Conservation (phyloP, 1,284 basidiomycete genomes). For the Cryptococcus hybrid region DNA sequence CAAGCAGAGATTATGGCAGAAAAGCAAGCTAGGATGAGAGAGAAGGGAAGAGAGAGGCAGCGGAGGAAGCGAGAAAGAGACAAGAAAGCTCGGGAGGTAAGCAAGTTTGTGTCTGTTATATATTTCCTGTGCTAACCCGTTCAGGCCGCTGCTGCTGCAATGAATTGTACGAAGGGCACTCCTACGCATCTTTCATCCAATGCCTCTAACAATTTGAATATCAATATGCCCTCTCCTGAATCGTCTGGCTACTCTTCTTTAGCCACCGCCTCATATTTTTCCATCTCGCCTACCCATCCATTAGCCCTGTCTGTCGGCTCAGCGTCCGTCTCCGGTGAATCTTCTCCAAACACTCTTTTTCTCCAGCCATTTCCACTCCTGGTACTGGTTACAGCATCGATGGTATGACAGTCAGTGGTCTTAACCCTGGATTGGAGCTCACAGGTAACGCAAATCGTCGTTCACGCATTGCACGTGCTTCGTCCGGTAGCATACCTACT, state of each 20-base stretch:
- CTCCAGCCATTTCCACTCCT: conserved; percentile 16
- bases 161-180: neutral
- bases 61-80: conserved; percentile 18
- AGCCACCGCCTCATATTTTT: conserved; percentile 16
- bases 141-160: neutral
- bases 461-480: neutral
- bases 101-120: neutral
- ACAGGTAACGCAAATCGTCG: neutral
- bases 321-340: conserved; percentile 23
- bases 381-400: conserved; percentile 7
- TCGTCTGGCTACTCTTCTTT: conserved; percentile 22
- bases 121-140: neutral
- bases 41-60: conserved; percentile 20
- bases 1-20: conserved; percentile 4
- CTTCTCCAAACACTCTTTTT: conserved; percentile 20
- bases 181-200: conserved; percentile 4
- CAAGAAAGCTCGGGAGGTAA: conserved; percentile 18
- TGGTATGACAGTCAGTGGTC: neutral
- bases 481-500: neutral
- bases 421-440: neutral
- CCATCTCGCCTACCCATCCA: conserved; percentile 13
- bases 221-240: conserved; percentile 23
- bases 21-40: conserved; percentile 16
- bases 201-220: conserved; percentile 6
- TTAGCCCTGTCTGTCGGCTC: conserved; percentile 11